These are phyloP conservation scores for Paraglomus occultum DNA, from an alignment of 192 early-diverging fungal genomes.

Conservation along the genomic window DNA sequence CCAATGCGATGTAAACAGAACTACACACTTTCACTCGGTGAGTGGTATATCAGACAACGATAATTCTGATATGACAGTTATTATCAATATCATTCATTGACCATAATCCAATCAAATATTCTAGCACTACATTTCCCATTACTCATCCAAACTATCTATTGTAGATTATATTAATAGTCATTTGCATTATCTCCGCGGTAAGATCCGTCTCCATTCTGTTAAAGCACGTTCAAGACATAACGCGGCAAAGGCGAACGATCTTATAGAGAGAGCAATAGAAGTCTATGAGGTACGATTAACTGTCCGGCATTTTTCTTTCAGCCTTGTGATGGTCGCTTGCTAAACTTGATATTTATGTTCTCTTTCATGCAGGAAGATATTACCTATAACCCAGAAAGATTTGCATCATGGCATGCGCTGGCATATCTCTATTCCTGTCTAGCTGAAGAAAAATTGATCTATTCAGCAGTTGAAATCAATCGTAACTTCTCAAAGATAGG, in stretches of 20 bases:
- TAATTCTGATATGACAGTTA: too few relatives aligned
- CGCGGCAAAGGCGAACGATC: conserved; percentile 52
- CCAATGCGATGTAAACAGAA: too few relatives aligned
- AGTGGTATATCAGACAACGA: too few relatives aligned
- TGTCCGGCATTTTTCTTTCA: conserved; percentile 22
- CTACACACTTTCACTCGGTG: too few relatives aligned
- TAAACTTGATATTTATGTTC: not conserved
- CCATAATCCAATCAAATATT: too few relatives aligned
- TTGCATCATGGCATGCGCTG: conserved; percentile 65
- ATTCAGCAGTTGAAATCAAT: conserved; percentile 58
- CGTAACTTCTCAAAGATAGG: conserved; percentile 49
- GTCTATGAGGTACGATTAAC: conserved; percentile 46
- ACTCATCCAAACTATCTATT: not conserved
- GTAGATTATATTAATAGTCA: conserved; percentile 1
- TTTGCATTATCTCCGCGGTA: conserved; percentile 59
- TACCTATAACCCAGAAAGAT: conserved; percentile 51
- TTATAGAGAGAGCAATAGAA: conserved; percentile 54
- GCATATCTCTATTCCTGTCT: conserved; percentile 54
- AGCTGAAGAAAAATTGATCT: conserved; percentile 63
- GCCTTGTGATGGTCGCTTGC: not conserved
- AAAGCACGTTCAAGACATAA: conserved; percentile 50
- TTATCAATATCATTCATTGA: too few relatives aligned
- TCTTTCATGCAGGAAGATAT: conserved; percentile 46
- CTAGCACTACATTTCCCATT: too few relatives aligned
- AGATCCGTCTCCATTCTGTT: conserved; percentile 46